Evolutionary conservation across 1,139 yeast species (phyloP).

Genomic region (Candida glucosophila): DNA sequence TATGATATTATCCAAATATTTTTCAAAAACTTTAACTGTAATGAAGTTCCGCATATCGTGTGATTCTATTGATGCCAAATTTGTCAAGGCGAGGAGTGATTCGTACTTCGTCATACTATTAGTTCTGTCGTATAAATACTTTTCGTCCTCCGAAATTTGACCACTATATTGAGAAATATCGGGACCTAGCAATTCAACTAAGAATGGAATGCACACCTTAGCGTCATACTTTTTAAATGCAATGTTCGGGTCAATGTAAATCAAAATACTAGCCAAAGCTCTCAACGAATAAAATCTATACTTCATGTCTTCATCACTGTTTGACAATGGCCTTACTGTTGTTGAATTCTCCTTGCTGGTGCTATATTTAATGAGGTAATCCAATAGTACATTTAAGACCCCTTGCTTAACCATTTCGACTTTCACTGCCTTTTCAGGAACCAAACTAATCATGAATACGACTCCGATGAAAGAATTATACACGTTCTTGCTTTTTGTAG

Average conservation of each 20-base stretch:
- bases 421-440: constrained; percentile 17
- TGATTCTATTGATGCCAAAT: constrained; percentile 24
- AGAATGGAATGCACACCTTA: constrained; percentile 36
- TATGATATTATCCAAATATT: constrained; percentile 26
- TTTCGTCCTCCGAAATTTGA: constrained; percentile 1
- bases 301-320: constrained; percentile 10
- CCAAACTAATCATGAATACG: constrained; percentile 17
- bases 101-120: constrained; percentile 34
- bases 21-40: constrained; percentile 24
- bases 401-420: constrained; percentile 41
- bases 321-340: constrained; percentile 10
- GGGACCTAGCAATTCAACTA: constrained; percentile 38
- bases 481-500: constrained; percentile 6
- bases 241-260: constrained; percentile 31
- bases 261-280: constrained; percentile 34
- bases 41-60: constrained; percentile 22
- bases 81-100: constrained; percentile 40
- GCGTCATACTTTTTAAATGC: constrained; percentile 34
- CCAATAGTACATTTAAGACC: constrained; percentile 27
- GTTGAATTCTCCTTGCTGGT: constrained; percentile 8
- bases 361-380: constrained; percentile 28
- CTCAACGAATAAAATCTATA: constrained; percentile 21
- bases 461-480: constrained; percentile 13
- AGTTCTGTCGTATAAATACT: constrained; percentile 17
- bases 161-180: constrained; percentile 17